Evolutionary conservation across 176 grass and related monocot genomes (phyloP).

Genomic region (Avena eriantha): DNA sequence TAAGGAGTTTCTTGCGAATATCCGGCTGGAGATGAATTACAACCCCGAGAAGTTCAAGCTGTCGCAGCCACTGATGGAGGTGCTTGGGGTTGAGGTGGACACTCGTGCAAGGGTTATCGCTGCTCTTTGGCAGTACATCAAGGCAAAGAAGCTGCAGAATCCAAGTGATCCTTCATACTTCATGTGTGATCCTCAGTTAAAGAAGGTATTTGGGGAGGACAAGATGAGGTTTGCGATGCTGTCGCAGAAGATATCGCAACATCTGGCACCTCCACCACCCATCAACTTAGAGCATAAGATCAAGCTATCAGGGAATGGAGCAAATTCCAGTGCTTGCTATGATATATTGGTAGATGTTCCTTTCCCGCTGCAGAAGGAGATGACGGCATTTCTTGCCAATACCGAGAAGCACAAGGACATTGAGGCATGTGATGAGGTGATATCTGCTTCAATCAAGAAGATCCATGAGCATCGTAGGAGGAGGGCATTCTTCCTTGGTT

Average conservation of each 20-base stretch:
- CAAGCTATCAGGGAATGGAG: slow-evolving; percentile 72
- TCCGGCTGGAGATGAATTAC: slow-evolving; percentile 94
- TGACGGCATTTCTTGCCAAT: slow-evolving; percentile 78
- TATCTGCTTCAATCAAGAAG: slow-evolving; percentile 96
- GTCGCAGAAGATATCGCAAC: slow-evolving; percentile 95
- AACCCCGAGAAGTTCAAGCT: slow-evolving; percentile 89
- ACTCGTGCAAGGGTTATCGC: slow-evolving; percentile 83
- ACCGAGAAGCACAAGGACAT: slow-evolving; percentile 96
- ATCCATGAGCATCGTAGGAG: slow-evolving; percentile 97
- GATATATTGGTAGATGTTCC: slow-evolving; percentile 93
- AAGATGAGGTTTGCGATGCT: slow-evolving; percentile 88
- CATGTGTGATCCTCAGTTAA: slow-evolving; percentile 72
- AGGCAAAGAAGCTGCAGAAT: slow-evolving; percentile 94
- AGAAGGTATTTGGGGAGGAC: slow-evolving; percentile 91
- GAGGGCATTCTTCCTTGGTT: slow-evolving; percentile 95
- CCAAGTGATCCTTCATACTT: slow-evolving; percentile 86
- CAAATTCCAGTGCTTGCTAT: slow-evolving; percentile 77
- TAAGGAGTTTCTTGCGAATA: slow-evolving; percentile 80
- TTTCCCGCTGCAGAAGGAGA: slow-evolving; percentile 93
- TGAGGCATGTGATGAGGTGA: slow-evolving; percentile 91
- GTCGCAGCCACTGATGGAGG: slow-evolving; percentile 84
- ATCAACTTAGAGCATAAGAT: slow-evolving; percentile 92
- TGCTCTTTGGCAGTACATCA: slow-evolving; percentile 95
- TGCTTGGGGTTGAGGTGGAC: slow-evolving; percentile 91
- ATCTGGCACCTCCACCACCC: slow-evolving; percentile 67